A percentile compares a stretch with the other conserved stretches of the same genome.
phyloP scores from a whole-genome alignment of 1,284 basidiomycete genomes.

The Trametes polyzona region DNA sequence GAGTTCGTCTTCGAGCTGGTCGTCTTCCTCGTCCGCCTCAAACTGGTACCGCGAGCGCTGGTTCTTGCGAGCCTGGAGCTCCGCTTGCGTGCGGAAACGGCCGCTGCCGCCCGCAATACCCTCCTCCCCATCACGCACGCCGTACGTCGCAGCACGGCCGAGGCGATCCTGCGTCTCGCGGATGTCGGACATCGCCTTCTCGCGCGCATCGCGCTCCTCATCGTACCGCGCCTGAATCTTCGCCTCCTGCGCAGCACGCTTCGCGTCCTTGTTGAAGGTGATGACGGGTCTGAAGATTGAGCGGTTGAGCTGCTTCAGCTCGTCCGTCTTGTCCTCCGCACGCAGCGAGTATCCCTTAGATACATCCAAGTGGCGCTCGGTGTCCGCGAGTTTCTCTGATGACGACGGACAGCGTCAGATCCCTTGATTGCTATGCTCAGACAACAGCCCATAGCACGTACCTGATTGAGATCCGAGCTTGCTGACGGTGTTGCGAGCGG shows the following conservation, averaged over 20 bases:
- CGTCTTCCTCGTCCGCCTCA: slow-evolving; percentile 94
- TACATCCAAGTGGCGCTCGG: slow-evolving; percentile 94
- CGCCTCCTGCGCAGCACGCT: slow-evolving; percentile 90
- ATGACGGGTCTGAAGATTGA: slow-evolving; percentile 95
- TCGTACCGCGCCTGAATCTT: slow-evolving; percentile 89
- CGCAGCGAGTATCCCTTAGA: slow-evolving; percentile 88
- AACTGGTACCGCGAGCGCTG: slow-evolving; percentile 91
- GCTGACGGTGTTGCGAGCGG: slow-evolving; percentile 83
- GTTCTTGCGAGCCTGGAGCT: slow-evolving; percentile 59
- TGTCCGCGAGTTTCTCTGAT: slow-evolving; percentile 88
- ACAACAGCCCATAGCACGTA: slow-evolving; percentile 43
- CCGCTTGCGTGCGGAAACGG: slow-evolving; percentile 51
- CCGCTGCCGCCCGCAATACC: slow-evolving; percentile 45
- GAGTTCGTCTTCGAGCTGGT: slow-evolving; percentile 86
- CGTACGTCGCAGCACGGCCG: slow-evolving; percentile 73
- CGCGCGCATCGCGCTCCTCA: slow-evolving; percentile 85
- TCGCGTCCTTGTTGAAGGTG: slow-evolving; percentile 90
- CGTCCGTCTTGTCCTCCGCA: slow-evolving; percentile 92
- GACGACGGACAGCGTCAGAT: neutral
- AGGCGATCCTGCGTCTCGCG: slow-evolving; percentile 87
- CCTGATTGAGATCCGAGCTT: slow-evolving; percentile 96
- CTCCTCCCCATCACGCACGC: slow-evolving; percentile 53
- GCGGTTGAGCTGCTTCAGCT: slow-evolving; percentile 92
- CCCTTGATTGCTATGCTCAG: neutral
- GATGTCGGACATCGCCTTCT: slow-evolving; percentile 85